Conservation (phyloP, 306 rosid genomes). For the Corylus americana region DNA sequence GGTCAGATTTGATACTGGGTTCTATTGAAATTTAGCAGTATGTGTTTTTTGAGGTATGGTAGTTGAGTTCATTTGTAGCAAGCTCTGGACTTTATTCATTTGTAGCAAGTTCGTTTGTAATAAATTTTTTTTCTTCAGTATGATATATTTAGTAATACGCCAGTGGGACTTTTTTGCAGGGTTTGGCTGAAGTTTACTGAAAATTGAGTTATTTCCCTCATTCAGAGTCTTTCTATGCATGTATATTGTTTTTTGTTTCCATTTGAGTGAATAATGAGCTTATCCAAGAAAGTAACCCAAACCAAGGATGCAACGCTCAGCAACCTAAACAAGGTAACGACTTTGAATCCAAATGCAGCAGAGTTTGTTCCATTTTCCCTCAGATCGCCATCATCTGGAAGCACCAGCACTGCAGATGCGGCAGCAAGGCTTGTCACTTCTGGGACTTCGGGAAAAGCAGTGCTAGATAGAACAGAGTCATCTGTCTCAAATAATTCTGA, state of each 20-base stretch:
- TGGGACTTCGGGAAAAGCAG: slow-evolving; percentile 74
- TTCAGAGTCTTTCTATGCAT: slow-evolving; percentile 13
- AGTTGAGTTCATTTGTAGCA: slow-evolving; percentile 10
- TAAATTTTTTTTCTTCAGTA: neutral
- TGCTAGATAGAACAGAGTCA: slow-evolving; percentile 82
- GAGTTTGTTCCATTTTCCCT: slow-evolving; percentile 81
- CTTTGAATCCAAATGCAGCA: slow-evolving; percentile 96
- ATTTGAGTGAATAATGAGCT: slow-evolving; percentile 72
- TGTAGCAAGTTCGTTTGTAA: too few relatives aligned
- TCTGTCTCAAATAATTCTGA: slow-evolving; percentile 80
- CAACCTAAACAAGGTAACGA: slow-evolving; percentile 53
- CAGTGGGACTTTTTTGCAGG: slow-evolving; percentile 57
- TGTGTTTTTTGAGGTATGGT: neutral
- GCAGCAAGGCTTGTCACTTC: slow-evolving; percentile 45
- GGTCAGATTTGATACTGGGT: slow-evolving; percentile 4
- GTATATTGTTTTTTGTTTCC: slow-evolving; percentile 20
- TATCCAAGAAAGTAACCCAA: slow-evolving; percentile 65
- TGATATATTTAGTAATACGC: slow-evolving; percentile 8
- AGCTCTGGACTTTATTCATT: neutral
- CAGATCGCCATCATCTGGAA: slow-evolving; percentile 72
- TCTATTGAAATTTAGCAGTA: slow-evolving; percentile 5
- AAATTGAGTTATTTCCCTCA: slow-evolving; percentile 13
- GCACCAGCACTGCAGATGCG: slow-evolving; percentile 54
- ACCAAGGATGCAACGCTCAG: slow-evolving; percentile 46
- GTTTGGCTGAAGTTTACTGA: slow-evolving; percentile 70